Conservation (phyloP, 2,329 filamentous ascomycete genomes). For the Alternaria sp. region DNA sequence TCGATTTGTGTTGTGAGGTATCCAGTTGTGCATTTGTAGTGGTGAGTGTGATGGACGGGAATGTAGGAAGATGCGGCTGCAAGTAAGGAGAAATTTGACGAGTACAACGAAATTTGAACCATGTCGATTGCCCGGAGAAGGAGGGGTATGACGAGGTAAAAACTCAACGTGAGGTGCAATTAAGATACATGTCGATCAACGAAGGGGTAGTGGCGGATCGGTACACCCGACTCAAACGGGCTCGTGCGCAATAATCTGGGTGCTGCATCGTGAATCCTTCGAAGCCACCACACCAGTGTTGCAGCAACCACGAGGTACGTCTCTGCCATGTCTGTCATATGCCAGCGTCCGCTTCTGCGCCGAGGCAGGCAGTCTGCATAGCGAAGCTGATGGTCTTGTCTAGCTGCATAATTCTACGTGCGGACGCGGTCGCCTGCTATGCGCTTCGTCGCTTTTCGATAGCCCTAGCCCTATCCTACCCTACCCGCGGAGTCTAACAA, state of each 20-base stretch:
- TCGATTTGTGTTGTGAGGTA: not conserved
- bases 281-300: slow-evolving; percentile 26
- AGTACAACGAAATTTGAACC: not conserved
- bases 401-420: slow-evolving; percentile 3
- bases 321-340: not conserved
- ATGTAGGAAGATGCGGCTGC: not conserved
- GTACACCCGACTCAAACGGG: slow-evolving; percentile 14
- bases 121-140: not conserved
- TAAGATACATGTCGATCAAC: slow-evolving; percentile 30
- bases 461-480: slow-evolving; percentile 5
- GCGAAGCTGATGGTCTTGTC: slow-evolving; percentile 1
- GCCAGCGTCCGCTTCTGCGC: not conserved
- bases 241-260: slow-evolving; percentile 24
- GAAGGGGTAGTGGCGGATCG: slow-evolving; percentile 18
- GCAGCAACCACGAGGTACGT: slow-evolving; percentile 18
- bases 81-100: not conserved
- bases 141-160: slow-evolving; percentile 1
- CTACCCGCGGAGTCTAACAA: slow-evolving; percentile 5
- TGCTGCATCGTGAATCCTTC: slow-evolving; percentile 34
- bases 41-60: not conserved
- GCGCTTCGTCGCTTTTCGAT: slow-evolving; percentile 15
- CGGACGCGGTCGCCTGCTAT: slow-evolving; percentile 8
- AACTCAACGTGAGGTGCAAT: slow-evolving; percentile 29
- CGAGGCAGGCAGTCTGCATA: not conserved
- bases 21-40: slow-evolving; percentile 1